These are phyloP conservation scores for Escovopsis weberi DNA, from an alignment of 2,329 filamentous ascomycete genomes.

Conservation along the genomic window DNA sequence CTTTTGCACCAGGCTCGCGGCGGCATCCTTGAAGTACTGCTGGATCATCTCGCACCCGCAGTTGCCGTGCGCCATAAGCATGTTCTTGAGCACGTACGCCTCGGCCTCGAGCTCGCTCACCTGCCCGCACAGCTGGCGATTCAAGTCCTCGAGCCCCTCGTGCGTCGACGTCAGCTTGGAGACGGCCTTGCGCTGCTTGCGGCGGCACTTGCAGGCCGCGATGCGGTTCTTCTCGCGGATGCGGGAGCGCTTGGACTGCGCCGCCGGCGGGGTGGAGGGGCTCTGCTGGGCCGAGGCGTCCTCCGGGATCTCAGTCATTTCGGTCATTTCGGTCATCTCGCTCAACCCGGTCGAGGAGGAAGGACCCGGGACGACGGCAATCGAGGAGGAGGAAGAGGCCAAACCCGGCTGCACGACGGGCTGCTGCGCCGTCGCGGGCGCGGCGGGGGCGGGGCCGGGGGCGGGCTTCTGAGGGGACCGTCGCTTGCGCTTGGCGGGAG, in stretches of 20 bases:
- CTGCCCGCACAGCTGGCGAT: background rate
- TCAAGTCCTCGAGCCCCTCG: background rate
- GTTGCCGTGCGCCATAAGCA: slow-evolving; percentile 2
- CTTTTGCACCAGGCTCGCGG: background rate
- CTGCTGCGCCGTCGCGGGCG: background rate
- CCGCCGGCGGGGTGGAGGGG: background rate
- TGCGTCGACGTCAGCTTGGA: background rate
- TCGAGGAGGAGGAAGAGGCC: background rate
- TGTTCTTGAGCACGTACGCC: slow-evolving; percentile 1
- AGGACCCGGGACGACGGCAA: background rate
- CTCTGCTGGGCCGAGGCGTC: no score
- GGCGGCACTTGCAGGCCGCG: slow-evolving; percentile 1
- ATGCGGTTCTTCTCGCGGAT: slow-evolving; percentile 3
- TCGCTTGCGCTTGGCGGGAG: background rate
- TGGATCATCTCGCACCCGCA: slow-evolving; percentile 2
- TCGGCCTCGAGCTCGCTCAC: background rate
- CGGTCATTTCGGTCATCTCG: background rate
- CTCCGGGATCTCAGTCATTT: background rate
- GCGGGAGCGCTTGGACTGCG: background rate
- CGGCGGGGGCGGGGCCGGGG: background rate
- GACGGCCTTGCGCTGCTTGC: slow-evolving; percentile 1
- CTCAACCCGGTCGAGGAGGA: background rate
- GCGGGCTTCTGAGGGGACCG: background rate
- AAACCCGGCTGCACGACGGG: no score
- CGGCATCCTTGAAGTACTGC: slow-evolving; percentile 1